phyloP scores from a whole-genome alignment of 805 yeast genomes.

The Sugiyamaella lignohabitans region DNA sequence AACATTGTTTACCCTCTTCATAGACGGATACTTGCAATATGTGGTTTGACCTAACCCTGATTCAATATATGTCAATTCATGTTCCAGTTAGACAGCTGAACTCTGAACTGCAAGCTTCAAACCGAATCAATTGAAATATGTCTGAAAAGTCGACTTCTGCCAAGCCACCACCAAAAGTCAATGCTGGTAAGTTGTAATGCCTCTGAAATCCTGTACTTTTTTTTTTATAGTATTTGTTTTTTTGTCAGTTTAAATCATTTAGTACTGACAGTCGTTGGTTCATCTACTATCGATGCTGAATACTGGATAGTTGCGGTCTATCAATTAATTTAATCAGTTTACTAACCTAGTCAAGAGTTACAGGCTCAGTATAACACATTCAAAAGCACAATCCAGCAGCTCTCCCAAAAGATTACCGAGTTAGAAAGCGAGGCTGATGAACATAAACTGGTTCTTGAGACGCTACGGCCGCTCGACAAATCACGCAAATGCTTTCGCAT shows the following conservation, averaged over 20 bases:
- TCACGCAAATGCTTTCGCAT: constrained; percentile 81
- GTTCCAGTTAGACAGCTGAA: neutral
- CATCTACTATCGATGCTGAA: too few relatives aligned
- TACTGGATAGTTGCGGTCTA: too few relatives aligned
- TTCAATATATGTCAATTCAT: neutral
- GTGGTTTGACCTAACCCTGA: neutral
- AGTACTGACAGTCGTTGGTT: too few relatives aligned
- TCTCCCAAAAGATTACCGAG: constrained; percentile 35
- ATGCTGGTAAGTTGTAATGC: constrained; percentile 17
- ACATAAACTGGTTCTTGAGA: constrained; percentile 51
- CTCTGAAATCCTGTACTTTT: neutral
- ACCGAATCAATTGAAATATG: too few relatives aligned
- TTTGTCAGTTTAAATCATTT: too few relatives aligned
- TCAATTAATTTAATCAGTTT: neutral
- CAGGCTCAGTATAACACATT: constrained; percentile 37
- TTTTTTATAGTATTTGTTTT: neutral
- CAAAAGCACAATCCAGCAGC: constrained; percentile 32
- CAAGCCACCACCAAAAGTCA: constrained; percentile 23
- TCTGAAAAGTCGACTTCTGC: constrained; percentile 9
- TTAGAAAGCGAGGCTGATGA: constrained; percentile 38
- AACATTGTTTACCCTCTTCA: too few relatives aligned
- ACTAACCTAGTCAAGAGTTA: constrained; percentile 15
- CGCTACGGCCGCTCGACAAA: constrained; percentile 44
- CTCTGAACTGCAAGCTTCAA: neutral
- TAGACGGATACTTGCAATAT: neutral